Evolutionary conservation across 2,329 filamentous ascomycete species (phyloP).

Genomic region (Clathrospora elynae): DNA sequence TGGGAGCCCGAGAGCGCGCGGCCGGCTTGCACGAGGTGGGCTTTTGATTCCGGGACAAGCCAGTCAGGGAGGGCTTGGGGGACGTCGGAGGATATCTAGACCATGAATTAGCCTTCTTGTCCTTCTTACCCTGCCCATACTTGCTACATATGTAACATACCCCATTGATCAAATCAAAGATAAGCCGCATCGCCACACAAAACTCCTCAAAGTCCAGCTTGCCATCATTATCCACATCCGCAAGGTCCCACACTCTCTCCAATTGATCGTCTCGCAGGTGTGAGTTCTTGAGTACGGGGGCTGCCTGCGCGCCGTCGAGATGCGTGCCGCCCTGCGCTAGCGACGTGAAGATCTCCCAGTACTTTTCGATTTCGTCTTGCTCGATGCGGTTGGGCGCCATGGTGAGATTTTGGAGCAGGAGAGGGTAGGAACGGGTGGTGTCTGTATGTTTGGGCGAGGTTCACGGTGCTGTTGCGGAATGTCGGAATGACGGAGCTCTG

Average conservation of each 20-base stretch:
- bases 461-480: conserved; percentile 7
- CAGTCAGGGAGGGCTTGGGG: conserved; percentile 86
- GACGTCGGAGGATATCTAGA: conserved; percentile 80
- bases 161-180: conserved; percentile 96
- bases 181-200: conserved; percentile 96
- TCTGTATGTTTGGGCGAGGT: conserved; percentile 5
- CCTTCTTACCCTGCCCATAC: background rate
- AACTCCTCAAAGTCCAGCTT: conserved; percentile 99
- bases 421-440: conserved; percentile 1
- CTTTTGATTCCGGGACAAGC: conserved; percentile 85
- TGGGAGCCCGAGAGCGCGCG: conserved; percentile 72
- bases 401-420: conserved; percentile 4
- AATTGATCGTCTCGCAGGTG: conserved; percentile 79
- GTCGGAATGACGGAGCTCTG: conserved; percentile 25
- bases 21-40: conserved; percentile 50
- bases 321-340: conserved; percentile 67
- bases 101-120: conserved; percentile 1
- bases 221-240: conserved; percentile 96
- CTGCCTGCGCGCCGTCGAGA: conserved; percentile 71
- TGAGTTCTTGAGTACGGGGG: conserved; percentile 74
- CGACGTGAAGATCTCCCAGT: conserved; percentile 79
- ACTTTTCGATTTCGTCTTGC: conserved; percentile 75
- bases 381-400: conserved; percentile 64
- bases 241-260: conserved; percentile 96
- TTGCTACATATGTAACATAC: conserved; percentile 53